Conservation (phyloP, 345 rosid genomes). For the Abelmoschus esculentus region DNA sequence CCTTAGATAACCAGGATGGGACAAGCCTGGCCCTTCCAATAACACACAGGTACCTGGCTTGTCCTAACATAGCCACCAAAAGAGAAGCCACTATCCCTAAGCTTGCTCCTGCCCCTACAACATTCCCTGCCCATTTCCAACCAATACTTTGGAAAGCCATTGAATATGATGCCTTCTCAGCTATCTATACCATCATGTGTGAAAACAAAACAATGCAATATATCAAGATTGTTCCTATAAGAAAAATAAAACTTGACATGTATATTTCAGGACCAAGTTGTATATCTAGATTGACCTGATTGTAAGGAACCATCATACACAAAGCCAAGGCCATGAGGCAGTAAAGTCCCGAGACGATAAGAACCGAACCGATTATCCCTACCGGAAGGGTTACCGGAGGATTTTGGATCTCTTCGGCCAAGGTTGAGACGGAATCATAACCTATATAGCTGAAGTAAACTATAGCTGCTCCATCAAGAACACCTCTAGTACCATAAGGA, state of each 20-base stretch:
- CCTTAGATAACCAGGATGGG: conserved; percentile 87
- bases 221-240: too few species aligned
- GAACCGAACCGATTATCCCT: conserved; percentile 79
- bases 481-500: conserved; percentile 72
- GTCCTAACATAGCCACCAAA: conserved; percentile 93
- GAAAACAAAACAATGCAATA: conserved; percentile 11
- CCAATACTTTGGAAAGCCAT: conserved; percentile 53
- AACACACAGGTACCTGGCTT: conserved; percentile 94
- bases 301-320: conserved; percentile 74
- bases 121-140: conserved; percentile 84
- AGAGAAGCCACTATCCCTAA: conserved; percentile 89
- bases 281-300: conserved; percentile 35
- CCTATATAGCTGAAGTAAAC: conserved; percentile 94
- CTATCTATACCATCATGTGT: conserved; percentile 32
- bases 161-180: conserved; percentile 52
- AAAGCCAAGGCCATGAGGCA: conserved; percentile 82
- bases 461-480: conserved; percentile 72
- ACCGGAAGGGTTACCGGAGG: conserved; percentile 74
- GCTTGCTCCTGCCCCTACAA: conserved; percentile 91
- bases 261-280: not conserved
- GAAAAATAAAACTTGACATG: too few species aligned
- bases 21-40: conserved; percentile 77
- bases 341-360: conserved; percentile 56
- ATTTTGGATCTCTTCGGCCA: conserved; percentile 90
- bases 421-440: conserved; percentile 84